Evolutionary conservation across 768 basidiomycete genomes (phyloP), one percentile per base, ranked within the genome.

Genomic region (Grammothele lineata): DNA sequence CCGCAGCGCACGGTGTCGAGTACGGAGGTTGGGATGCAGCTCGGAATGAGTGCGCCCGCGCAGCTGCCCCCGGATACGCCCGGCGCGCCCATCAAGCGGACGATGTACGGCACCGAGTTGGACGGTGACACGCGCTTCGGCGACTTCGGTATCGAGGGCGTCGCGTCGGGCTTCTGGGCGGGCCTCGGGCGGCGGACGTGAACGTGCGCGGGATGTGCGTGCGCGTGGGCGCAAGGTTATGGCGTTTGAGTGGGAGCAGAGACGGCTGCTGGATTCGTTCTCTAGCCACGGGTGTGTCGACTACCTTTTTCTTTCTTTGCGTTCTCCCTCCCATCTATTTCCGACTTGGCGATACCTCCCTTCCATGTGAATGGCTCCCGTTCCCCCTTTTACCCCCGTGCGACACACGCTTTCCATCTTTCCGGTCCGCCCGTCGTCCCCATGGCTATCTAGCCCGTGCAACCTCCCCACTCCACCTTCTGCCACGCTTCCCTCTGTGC

Each of bases 71-170:
- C 70, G 11, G 75, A 75, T 15, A 70, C 69, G 15, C 74, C 74
- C 14, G 70, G 62, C 14, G 71, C 71, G 21, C 70, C 73, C 4
- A 71, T 75, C 54, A 79, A 76, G 59, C 76, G 81, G 49, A 90
- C 87, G 5, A 86, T 90, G 82, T 90, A 88, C 62, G 87, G 87
- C 7, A 90, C 87, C 0, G 87, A 90, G 65, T 66, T 88, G 35
- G 87, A 87, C n/a, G 70, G 70, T 25, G 87, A 90, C 59, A 83
- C 83, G n/a, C 78, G 87, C 41, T 91, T 91, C 60, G 87, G 87
- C 5, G 87, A 90, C 65, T 90, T 89, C 60, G 87, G 87, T 32
- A 71, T 87, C 21, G 83, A 87, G 58, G 83, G 87, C 11, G 79
- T 88, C 47, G 83, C 83, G n/a, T 76, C 75, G 39, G 77, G 77